These are phyloP conservation scores for Claviceps pazoutovae DNA, from an alignment of 2,329 filamentous ascomycete species.

Conservation along the genomic window DNA sequence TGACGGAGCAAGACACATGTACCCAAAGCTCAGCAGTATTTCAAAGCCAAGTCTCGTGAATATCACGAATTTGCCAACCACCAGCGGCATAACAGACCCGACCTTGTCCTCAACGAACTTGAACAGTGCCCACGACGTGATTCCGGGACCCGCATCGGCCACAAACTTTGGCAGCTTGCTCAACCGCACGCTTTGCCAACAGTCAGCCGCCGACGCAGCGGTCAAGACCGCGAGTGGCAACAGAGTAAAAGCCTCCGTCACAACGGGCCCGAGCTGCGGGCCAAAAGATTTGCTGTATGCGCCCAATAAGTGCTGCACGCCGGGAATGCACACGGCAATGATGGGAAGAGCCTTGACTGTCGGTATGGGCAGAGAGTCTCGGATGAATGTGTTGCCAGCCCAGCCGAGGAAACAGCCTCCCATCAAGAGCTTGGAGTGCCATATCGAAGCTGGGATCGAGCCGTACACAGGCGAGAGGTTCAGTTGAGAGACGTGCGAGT, in stretches of 20 bases:
- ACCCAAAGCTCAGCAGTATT: slow-evolving; percentile 49
- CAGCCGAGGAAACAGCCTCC: slow-evolving; percentile 57
- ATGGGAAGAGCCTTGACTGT: slow-evolving; percentile 49
- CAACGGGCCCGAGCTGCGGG: slow-evolving; percentile 55
- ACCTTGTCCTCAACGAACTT: slow-evolving; percentile 32
- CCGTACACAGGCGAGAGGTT: slow-evolving; percentile 81
- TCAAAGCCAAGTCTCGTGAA: slow-evolving; percentile 63
- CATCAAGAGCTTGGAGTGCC: slow-evolving; percentile 55
- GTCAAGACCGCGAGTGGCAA: slow-evolving; percentile 55
- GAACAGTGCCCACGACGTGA: slow-evolving; percentile 53
- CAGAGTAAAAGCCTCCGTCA: slow-evolving; percentile 62
- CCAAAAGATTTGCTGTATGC: slow-evolving; percentile 52
- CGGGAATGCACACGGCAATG: slow-evolving; percentile 61
- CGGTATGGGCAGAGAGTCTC: slow-evolving; percentile 30
- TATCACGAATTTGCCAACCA: slow-evolving; percentile 47
- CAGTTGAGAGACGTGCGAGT: slow-evolving; percentile 58
- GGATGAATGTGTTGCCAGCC: slow-evolving; percentile 47
- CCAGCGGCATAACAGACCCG: slow-evolving; percentile 25
- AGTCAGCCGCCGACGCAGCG: slow-evolving; percentile 46
- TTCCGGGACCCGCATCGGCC: slow-evolving; percentile 49
- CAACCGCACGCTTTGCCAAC: slow-evolving; percentile 48
- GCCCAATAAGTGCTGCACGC: slow-evolving; percentile 59
- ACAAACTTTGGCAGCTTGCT: slow-evolving; percentile 40
- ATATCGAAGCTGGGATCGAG: slow-evolving; percentile 59
- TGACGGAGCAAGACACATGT: slow-evolving; percentile 54